Evolutionary conservation across 768 basidiomycete genomes (phyloP).

Genomic region (Pulveroboletus frians): DNA sequence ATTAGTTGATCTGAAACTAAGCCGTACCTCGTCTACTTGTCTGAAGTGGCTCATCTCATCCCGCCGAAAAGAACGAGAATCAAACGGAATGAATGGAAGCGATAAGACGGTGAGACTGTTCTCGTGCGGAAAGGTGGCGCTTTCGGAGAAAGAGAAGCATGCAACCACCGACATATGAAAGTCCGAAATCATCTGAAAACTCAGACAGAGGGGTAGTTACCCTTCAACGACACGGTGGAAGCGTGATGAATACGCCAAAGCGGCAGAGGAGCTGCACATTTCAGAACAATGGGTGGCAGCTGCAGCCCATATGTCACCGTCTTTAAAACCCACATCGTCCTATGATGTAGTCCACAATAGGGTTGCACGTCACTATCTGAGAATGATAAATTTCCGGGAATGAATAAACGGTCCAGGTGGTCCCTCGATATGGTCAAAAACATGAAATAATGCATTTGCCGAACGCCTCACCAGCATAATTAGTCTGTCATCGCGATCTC

Average conservation of each 20-base stretch:
- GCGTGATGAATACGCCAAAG: conserved; percentile 3
- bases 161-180: conserved; percentile 28
- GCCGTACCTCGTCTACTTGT: conserved; percentile 14
- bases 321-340: conserved; percentile 6
- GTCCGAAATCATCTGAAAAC: conserved; percentile 30
- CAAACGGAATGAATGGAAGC: conserved; percentile 15
- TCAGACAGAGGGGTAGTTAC: conserved; percentile 23
- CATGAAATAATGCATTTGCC: conserved; percentile 21
- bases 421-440: conserved; percentile 26
- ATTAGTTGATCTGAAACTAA: conserved; percentile 10
- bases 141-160: conserved; percentile 21
- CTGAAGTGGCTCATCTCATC: conserved; percentile 14
- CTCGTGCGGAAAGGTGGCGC: conserved; percentile 16
- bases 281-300: conserved; percentile 9
- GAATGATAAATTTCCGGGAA: conserved; percentile 21
- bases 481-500: conserved; percentile 24
- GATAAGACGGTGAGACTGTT: conserved; percentile 18
- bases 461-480: conserved; percentile 21
- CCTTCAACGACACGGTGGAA: conserved; percentile 8
- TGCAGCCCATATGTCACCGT: conserved; percentile 6
- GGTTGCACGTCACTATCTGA: conserved; percentile 18
- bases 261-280: conserved; percentile 6
- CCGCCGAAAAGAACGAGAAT: conserved; percentile 10
- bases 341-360: conserved; percentile 11
- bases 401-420: conserved; percentile 21